Percentiles rank a stretch among this genome's conserved stretches.
phyloP scores from a whole-genome alignment of 306 rosid species.

The Myrica gale region DNA sequence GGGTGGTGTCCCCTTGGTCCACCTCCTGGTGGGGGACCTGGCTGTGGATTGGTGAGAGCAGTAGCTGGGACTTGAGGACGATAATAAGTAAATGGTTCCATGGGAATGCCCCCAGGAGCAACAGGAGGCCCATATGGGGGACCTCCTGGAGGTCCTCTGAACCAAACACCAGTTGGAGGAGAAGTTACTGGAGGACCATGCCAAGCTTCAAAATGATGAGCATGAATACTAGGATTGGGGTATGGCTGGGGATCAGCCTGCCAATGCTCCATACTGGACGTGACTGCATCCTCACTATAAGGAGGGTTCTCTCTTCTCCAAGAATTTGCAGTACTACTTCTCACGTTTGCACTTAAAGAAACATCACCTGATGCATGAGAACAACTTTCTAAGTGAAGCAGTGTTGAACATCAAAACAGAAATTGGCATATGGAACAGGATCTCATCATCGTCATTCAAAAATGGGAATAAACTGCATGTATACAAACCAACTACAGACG shows the following conservation, averaged over 20 bases:
- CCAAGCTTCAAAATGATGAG: constrained; percentile 84
- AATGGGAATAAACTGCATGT: constrained; percentile 9
- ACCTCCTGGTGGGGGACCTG: constrained; percentile 60
- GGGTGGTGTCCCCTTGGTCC: constrained; percentile 79
- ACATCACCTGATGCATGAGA: constrained; percentile 53
- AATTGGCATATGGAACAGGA: constrained; percentile 18
- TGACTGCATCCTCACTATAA: constrained; percentile 58
- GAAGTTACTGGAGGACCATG: constrained; percentile 65
- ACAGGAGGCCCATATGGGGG: constrained; percentile 77
- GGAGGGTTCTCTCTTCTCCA: constrained; percentile 64
- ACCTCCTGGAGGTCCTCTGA: constrained; percentile 83
- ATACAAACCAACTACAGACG: constrained; percentile 53
- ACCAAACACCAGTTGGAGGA: constrained; percentile 89
- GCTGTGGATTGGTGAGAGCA: constrained; percentile 63
- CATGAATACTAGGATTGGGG: constrained; percentile 60
- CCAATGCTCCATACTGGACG: constrained; percentile 70
- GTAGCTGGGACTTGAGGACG: constrained; percentile 66
- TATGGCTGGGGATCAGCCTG: constrained; percentile 70
- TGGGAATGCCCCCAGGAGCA: constrained; percentile 72
- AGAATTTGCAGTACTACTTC: constrained; percentile 43
- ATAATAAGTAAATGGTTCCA: constrained; percentile 84
- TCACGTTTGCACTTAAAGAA: constrained; percentile 41
- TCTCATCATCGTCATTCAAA: constrained; percentile 16
- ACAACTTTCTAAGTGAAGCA: constrained; percentile 22
- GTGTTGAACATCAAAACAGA: constrained; percentile 22